Conservation (phyloP, 2,329 filamentous ascomycete species). For the Penicillium psychrosexuale region DNA sequence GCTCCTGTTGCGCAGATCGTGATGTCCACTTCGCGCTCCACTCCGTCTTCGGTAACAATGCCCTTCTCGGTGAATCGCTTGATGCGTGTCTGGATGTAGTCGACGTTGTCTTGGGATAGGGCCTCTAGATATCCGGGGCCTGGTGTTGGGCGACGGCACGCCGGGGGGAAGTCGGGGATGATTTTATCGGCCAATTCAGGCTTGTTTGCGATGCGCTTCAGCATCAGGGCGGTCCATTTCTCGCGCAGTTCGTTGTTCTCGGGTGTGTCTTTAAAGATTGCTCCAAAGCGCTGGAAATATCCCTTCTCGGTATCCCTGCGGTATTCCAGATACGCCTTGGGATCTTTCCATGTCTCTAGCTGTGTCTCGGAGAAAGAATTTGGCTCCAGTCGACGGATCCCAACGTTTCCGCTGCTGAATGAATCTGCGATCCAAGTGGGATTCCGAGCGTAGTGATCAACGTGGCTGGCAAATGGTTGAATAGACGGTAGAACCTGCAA, state of each 20-base stretch:
- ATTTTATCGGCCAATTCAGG: slow-evolving; percentile 56
- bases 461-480: slow-evolving; percentile 40
- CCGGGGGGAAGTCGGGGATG: slow-evolving; percentile 63
- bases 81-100: slow-evolving; percentile 58
- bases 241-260: slow-evolving; percentile 50
- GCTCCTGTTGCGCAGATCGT: slow-evolving; percentile 68
- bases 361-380: slow-evolving; percentile 56
- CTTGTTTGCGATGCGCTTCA: slow-evolving; percentile 51
- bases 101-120: slow-evolving; percentile 59
- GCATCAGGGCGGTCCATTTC: slow-evolving; percentile 54
- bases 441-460: slow-evolving; percentile 65
- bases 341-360: slow-evolving; percentile 57
- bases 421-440: slow-evolving; percentile 66
- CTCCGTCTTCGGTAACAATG: slow-evolving; percentile 59
- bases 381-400: slow-evolving; percentile 52
- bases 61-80: slow-evolving; percentile 57
- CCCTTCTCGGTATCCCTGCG: slow-evolving; percentile 57
- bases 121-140: slow-evolving; percentile 67
- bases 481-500: slow-evolving; percentile 51
- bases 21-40: slow-evolving; percentile 57
- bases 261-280: slow-evolving; percentile 54
- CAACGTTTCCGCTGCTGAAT: slow-evolving; percentile 52
- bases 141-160: slow-evolving; percentile 62
- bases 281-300: slow-evolving; percentile 59
- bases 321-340: slow-evolving; percentile 58